Base-by-base conservation (phyloP, 129 eudicot genomes). In the Apium graveolens region DNA sequence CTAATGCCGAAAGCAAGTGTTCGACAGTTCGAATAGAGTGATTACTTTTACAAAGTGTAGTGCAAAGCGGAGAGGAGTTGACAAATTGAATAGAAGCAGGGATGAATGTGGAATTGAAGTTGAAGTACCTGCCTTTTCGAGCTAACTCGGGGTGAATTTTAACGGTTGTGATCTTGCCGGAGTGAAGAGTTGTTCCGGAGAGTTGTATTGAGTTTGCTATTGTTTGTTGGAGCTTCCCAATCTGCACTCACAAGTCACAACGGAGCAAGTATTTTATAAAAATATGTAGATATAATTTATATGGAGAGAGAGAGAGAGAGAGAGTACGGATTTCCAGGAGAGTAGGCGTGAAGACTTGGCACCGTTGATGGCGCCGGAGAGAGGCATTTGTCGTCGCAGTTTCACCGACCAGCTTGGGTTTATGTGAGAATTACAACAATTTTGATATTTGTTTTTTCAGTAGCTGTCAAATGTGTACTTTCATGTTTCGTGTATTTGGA, bases 1-100 rank as follows among this genome's bases (percentile, higher is more conserved):
- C 98, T 76, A 95, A 86, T 43, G 98, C 97, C 13, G 98, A 95
- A 48, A 95, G 91, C 94, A 95, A 83, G 43, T 95, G 98, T 84
- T 95, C 98, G 10, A 91, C 91, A 5, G 98, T 95, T 29, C 84
- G 82, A 75, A 95, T 84, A 62, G 66, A 76, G 75, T 80, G 74
- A 29, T 93, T 93, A 49, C 85, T 90, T 60, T 83, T 86, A 71
- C 81, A 76, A 44, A 95, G 91, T 26, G 91, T 86, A 18, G 98
- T 95, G 78, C 97, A 95, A 4, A 95, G 92, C 37, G 91, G 96
- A 44, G 93, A 84, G 16, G 82, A 87, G 70, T 86, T 74, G 45
- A 88, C 89, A 74, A 76, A 84, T 65, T 84, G 86, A 44, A 91
- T 88, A 7, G 97, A 90, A 9, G 98, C 94, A 24, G 86, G 89